Base-by-base conservation (phyloP, 2,329 filamentous ascomycete species). In the Phialocephala subalpina region DNA sequence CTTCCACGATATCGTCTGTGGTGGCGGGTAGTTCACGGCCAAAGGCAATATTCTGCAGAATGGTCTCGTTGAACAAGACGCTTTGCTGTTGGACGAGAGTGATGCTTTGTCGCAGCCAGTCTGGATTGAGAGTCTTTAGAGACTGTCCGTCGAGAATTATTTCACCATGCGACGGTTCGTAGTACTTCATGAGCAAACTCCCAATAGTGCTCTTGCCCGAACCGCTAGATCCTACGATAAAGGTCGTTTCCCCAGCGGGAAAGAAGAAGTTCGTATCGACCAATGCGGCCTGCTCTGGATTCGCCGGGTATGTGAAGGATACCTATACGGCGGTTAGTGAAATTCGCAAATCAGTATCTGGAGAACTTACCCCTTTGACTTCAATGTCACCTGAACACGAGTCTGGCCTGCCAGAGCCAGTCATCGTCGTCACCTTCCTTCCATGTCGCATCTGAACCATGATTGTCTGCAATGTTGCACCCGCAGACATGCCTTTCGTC, bases 191-290 rank as follows among this genome's bases (percentile, higher is more conserved):
- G 0, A 98, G 82, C 0, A 98, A 83, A 74, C 93, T 93, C 0
- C 91, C 90, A 1, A 98, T 75, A 0, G 95, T 98, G 72, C 93
- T 97, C 77, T 98, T 98, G 0, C 95, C 95, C 1, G 93, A 97
- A 0, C 96, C 96, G 73, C 93, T 97, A 73, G 85, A 86, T 0
- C 95, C 96, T 58, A 97, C 87, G 1, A 98, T 83, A 73, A 96
- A 97, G 0, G 89, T 93, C 2, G 90, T 88, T 67, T 92, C 83
- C 0, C 92, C 90, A 0, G 90, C 83, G 0, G 89, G 86, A 64
- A 98, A 95, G 69, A 83, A 86, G 67, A 97, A 84, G 0, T 83
- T 89, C 0, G 87, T 86, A 7, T 85, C 79, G 0, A 85, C 78
- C 11, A 97, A 82, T 1, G 90, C 89, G 0, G 78, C 75, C 20